These are phyloP conservation scores for Colletotrichum ledebouriae DNA, from an alignment of 2,329 filamentous ascomycete species.

Conservation along the genomic window DNA sequence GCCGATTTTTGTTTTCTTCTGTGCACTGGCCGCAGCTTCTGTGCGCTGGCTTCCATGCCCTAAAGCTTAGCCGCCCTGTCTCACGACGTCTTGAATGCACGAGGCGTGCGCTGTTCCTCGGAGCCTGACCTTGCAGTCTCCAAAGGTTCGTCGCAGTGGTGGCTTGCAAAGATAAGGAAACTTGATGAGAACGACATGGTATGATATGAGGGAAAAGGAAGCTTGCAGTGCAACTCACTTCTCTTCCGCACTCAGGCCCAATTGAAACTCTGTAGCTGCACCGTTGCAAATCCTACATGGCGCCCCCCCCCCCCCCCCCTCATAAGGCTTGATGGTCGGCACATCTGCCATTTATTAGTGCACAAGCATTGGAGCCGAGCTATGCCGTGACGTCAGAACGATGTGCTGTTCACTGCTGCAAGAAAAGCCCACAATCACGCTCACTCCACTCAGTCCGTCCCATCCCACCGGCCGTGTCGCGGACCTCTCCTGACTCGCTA, in stretches of 20 bases:
- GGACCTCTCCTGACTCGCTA: constrained; percentile 40
- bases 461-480: constrained; percentile 17
- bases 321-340: neutral
- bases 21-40: constrained; percentile 24
- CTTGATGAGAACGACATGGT: constrained; percentile 1
- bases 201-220: constrained; percentile 14
- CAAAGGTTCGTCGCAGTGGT: neutral
- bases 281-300: constrained; percentile 10
- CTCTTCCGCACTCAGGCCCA: neutral
- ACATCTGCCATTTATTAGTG: constrained; percentile 6
- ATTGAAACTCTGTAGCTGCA: neutral
- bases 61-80: constrained; percentile 18
- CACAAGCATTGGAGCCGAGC: constrained; percentile 20
- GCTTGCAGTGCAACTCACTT: neutral
- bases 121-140: neutral
- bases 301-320: neutral
- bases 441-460: constrained; percentile 8
- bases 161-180: constrained; percentile 6
- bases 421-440: constrained; percentile 27
- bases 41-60: constrained; percentile 9
- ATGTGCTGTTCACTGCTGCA: constrained; percentile 20
- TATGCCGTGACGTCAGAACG: constrained; percentile 38
- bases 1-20: constrained; percentile 10
- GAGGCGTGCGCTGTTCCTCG: constrained; percentile 1
- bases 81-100: constrained; percentile 4